Evolutionary conservation across 495 filamentous ascomycete genomes (phyloP), one percentile per base, ranked within the genome.

Genomic region (Neurospora tetraspora): DNA sequence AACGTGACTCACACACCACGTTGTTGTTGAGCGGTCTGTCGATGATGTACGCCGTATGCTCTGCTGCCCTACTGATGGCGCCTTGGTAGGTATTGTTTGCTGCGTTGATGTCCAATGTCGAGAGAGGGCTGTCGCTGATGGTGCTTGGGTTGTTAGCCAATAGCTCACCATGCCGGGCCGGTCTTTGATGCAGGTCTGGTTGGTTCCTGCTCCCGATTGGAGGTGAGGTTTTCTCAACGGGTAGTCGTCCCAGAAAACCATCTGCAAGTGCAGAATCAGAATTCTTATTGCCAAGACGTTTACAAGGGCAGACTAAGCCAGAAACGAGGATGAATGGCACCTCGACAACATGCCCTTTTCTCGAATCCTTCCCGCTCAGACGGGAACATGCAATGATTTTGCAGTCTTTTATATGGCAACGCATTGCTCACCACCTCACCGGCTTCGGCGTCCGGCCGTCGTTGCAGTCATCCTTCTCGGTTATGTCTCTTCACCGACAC

Each of bases 91-190:
- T 65, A 72, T 76, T 74, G 71, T 76, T 77, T 79, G 77, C 79
- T 84, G 82, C 82, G 82, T 80, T 84, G 82, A 84, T 84, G 82
- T 84, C 82, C 82, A 84, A 84, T 80, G 75, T 82, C 73, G 53
- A 65, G 53, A 79, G 75, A 76, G 74, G 78, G 75, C 77, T 80
- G 78, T 80, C 77, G 53, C 23, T 16, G 53, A 65, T 70, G 71
- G 74, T 73, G 39, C 73, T 72, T 75, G 72, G 72, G 74, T 73
- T 77, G 78, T 68, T 81, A 80, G 81, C 78, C 82, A 84, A 83
- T 83, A 75, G 72, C 74, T 72, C 76, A 75, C 72, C 70, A 69
- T 72, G 70, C 70, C 27, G 53, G 74, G 74, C 74, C 77, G 73
- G 76, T 69, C 75, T 75, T 76, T 77, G 77, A 82, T 82, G 81